Percentiles rank a stretch among this genome's conserved stretches.
Conservation (phyloP, 345 rosid species). For the Heritiera littoralis region DNA sequence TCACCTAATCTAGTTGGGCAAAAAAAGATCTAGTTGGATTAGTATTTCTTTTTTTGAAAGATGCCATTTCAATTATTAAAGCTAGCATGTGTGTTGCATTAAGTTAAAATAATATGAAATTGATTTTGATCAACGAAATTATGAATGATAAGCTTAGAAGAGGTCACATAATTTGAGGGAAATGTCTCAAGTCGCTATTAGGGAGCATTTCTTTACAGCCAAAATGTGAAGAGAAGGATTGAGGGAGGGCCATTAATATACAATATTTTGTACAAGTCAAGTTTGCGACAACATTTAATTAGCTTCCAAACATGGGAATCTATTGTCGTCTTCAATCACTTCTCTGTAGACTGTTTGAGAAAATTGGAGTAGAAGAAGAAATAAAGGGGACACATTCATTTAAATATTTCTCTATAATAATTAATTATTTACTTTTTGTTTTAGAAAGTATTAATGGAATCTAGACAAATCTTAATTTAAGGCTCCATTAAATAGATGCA, state of each 20-base stretch:
- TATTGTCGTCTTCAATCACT: background rate
- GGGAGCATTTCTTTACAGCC: background rate
- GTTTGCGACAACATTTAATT: background rate
- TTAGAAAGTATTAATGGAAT: too few species aligned
- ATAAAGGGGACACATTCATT: background rate
- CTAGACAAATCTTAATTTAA: too few species aligned
- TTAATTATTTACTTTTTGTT: background rate
- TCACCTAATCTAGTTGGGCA: background rate
- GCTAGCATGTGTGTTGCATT: slow-evolving; percentile 29
- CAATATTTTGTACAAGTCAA: background rate
- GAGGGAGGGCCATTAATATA: background rate
- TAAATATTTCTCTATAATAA: background rate
- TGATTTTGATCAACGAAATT: slow-evolving; percentile 23
- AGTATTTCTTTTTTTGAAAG: background rate
- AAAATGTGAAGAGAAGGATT: background rate
- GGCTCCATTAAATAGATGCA: too few species aligned
- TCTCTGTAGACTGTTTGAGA: background rate
- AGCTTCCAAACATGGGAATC: background rate
- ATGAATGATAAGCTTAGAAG: background rate
- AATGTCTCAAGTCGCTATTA: background rate
- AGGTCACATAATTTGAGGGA: slow-evolving; percentile 29
- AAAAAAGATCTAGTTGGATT: background rate
- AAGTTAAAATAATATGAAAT: background rate
- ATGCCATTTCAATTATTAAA: background rate
- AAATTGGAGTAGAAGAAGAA: background rate